Conservation (phyloP, 345 rosid species). For the Populus pruinosa region DNA sequence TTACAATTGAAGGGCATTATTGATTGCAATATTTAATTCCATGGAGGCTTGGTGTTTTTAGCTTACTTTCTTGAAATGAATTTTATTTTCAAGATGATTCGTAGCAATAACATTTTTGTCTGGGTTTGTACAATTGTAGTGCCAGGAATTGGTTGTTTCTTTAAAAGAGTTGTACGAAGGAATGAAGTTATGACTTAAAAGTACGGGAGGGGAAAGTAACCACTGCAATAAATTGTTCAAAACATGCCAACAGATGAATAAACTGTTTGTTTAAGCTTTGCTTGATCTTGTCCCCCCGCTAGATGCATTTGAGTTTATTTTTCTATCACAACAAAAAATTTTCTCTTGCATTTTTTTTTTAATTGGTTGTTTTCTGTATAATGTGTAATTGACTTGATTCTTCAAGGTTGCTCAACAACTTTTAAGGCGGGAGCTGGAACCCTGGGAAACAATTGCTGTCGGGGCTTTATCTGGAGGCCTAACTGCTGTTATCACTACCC, state of each 20-base stretch:
- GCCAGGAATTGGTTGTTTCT: background rate
- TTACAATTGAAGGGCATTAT: background rate
- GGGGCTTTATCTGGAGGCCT: conserved; percentile 96
- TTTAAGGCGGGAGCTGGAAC: conserved; percentile 80
- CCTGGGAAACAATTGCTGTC: conserved; percentile 84
- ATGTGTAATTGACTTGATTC: background rate
- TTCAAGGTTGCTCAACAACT: conserved; percentile 63
- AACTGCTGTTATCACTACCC: conserved; percentile 84
- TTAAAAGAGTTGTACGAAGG: background rate
- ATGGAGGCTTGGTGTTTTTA: background rate
- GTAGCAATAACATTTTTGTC: background rate
- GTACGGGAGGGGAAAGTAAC: background rate
- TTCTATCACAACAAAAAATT: background rate
- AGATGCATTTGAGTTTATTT: background rate
- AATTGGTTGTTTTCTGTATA: background rate
- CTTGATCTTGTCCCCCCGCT: background rate
- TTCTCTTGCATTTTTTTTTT: background rate
- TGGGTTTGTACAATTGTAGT: background rate
- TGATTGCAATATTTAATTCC: background rate
- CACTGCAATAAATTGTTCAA: background rate
- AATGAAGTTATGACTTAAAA: background rate
- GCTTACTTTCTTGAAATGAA: background rate
- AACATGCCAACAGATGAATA: background rate
- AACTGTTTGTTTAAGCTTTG: background rate
- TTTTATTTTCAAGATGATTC: background rate